phyloP scores from a whole-genome alignment of 257 asterid species.

The Plantago ovata region DNA sequence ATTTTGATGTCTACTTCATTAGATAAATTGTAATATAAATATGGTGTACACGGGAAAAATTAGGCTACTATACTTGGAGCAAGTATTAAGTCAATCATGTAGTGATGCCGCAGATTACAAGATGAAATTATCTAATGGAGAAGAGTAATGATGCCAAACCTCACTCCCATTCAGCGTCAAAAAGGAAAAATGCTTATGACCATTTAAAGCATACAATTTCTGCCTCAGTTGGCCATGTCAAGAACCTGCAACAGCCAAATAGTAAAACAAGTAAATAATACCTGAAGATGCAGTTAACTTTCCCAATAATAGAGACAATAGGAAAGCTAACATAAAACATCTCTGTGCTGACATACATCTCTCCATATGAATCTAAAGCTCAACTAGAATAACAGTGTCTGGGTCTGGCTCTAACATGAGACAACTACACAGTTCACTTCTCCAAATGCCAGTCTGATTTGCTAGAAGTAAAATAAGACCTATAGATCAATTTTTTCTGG shows the following conservation, averaged over 20 bases:
- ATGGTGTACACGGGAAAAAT: constrained; percentile 3
- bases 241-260: constrained; percentile 62
- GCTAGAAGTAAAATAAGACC: too few relatives aligned
- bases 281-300: constrained; percentile 9
- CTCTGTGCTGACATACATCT: too few relatives aligned
- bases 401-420: background rate
- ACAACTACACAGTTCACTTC: too few relatives aligned
- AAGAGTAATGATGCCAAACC: constrained; percentile 44
- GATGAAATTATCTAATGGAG: background rate
- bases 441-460: too few relatives aligned
- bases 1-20: constrained; percentile 10
- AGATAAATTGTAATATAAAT: constrained; percentile 1
- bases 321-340: too few relatives aligned
- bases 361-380: too few relatives aligned
- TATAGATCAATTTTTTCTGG: too few relatives aligned
- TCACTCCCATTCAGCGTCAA: constrained; percentile 91
- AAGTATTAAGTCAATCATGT: background rate
- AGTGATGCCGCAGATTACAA: too few relatives aligned
- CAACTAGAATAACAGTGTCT: too few relatives aligned
- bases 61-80: constrained; percentile 9
- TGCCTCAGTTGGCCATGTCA: constrained; percentile 82
- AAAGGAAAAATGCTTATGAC: constrained; percentile 91
- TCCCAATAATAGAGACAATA: background rate
- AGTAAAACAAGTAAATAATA: constrained; percentile 11
- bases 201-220: constrained; percentile 66